Evolutionary conservation across 108 stramenopile genomes (phyloP), one percentile per base, ranked within the genome.

Genomic region (Nitzschia sp.): DNA sequence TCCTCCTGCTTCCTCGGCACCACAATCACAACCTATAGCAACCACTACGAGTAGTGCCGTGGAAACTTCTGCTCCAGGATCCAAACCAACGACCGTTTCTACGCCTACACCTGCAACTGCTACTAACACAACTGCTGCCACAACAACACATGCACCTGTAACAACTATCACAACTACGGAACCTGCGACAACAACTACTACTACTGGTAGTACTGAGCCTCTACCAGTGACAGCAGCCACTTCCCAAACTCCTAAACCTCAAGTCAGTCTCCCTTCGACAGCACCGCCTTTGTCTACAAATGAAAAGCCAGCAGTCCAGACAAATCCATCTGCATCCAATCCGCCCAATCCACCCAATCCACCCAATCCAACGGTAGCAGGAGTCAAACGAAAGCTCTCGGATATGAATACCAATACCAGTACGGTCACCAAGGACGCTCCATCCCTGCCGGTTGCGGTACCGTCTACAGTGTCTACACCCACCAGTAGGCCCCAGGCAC

Each of bases 371-470:
- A 15, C 46, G 1, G 17, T 48, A 17, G 46, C 46, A 48, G 46
- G 46, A 48, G 46, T 48, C 46, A 48, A 48, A 6, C 46, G 46
- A 48, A 48, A 48, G 17, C 46, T 48, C 14, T 48, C 46, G n/a
- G 46, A 48, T 17, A 54, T 3, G 19, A 54, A 19, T 21, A 54
- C 15, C 24, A 54, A 19, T 12, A 2, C 3, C 2, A 25, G 3
- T 25, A 21, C 53, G 53, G 3, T 3, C 3, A 25, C 22, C 53
- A 54, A 24, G 21, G 21, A 54, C 22, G 3, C 20, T 54, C 20
- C 22, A 25, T 25, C 20, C 5, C 57, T 38, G 57, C 25, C 57
- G 8, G 9, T 15, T 12, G 19, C 53, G 57, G n/a, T 37, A 20
- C 61, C 61, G 21, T n/a, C 22, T 43, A 7, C 61, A 8, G 15